Conservation (phyloP, 1,284 basidiomycete species). For the Uromyces viciae-fabae region DNA sequence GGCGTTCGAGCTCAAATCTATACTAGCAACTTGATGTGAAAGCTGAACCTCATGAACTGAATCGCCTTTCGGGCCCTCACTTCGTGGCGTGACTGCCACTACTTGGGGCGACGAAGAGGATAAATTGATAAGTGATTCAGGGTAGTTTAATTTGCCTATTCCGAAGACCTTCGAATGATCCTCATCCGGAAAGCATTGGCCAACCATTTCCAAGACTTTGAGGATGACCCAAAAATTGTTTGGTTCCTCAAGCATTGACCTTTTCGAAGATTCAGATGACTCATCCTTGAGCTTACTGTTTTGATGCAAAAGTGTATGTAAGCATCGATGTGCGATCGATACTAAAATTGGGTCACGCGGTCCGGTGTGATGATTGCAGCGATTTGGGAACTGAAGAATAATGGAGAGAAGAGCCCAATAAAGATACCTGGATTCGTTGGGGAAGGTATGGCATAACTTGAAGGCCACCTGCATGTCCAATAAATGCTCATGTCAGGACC, state of each 20-base stretch:
- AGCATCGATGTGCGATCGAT: conserved; percentile 30
- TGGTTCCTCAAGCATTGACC: conserved; percentile 15
- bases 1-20: not conserved
- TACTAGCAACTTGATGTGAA: not conserved
- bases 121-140: conserved; percentile 18
- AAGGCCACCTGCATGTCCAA: conserved; percentile 13
- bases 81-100: not conserved
- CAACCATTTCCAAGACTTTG: conserved; percentile 35
- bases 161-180: conserved; percentile 24
- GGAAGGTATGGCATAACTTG: conserved; percentile 38
- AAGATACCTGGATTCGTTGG: conserved; percentile 22
- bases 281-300: not conserved
- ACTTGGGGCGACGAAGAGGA: not conserved
- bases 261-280: not conserved
- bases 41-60: not conserved
- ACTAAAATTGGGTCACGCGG: conserved; percentile 22
- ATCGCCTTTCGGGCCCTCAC: not conserved
- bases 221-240: conserved; percentile 35
- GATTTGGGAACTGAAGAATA: conserved; percentile 22
- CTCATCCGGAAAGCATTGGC: not conserved
- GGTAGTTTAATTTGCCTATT: conserved; percentile 20
- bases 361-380: not conserved
- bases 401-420: conserved; percentile 29
- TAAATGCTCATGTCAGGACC: not conserved
- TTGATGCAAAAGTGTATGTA: conserved; percentile 31